Evolutionary conservation across 2,329 filamentous ascomycete genomes (phyloP).

Genomic region (Magnaporthiopsis incrustans): DNA sequence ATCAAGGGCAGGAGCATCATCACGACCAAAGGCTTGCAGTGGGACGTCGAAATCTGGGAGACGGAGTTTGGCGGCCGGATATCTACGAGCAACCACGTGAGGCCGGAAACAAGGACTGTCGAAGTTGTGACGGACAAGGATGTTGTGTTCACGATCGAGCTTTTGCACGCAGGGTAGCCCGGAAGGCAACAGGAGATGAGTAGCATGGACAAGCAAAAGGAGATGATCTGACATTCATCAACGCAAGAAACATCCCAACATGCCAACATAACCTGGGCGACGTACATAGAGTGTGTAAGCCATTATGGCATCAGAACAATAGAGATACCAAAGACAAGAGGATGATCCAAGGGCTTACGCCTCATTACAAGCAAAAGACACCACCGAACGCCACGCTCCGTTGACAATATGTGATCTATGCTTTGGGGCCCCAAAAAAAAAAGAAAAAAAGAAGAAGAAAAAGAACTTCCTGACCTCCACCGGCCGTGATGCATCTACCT

Average conservation of each 20-base stretch:
- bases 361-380: not conserved
- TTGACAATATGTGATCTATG: not conserved
- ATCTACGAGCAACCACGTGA: conserved; percentile 75
- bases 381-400: conserved; percentile 3
- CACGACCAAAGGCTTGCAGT: conserved; percentile 73
- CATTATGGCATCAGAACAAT: not conserved
- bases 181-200: too few relatives aligned
- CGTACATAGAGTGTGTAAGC: not conserved
- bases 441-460: too few relatives aligned
- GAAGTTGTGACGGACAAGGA: conserved; percentile 54
- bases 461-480: not conserved
- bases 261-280: not conserved
- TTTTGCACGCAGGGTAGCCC: conserved; percentile 21
- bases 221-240: too few relatives aligned
- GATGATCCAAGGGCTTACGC: not conserved
- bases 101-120: conserved; percentile 49
- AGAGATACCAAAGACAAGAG: not conserved
- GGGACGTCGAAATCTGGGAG: conserved; percentile 80
- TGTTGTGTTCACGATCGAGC: conserved; percentile 68
- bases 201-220: not conserved
- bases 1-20: conserved; percentile 73
- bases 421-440: not conserved
- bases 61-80: conserved; percentile 66
- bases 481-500: conserved; percentile 33
- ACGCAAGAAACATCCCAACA: not conserved